A percentile compares a stretch with the other conserved stretches of the same genome.
Conservation (phyloP, 2,329 filamentous ascomycete species). For the Xylaria sp. region DNA sequence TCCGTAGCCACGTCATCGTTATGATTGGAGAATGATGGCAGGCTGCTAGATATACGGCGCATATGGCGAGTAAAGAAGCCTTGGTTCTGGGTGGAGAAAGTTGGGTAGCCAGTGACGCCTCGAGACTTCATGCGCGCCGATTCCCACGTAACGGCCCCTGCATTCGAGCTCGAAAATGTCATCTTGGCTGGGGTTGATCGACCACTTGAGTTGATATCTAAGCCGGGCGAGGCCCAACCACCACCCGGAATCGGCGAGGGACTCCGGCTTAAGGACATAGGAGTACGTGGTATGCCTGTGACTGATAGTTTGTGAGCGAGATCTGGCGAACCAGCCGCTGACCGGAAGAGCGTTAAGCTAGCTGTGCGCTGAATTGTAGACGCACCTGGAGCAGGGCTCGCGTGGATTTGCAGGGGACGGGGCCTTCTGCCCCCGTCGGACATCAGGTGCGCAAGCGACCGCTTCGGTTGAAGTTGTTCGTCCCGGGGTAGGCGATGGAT, state of each 20-base stretch:
- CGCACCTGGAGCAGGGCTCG: conserved; percentile 69
- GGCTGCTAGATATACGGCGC: conserved; percentile 79
- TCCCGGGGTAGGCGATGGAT: conserved; percentile 54
- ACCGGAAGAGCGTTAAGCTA: conserved; percentile 26
- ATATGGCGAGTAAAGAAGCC: conserved; percentile 90
- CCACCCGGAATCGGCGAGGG: conserved; percentile 86
- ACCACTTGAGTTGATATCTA: conserved; percentile 76
- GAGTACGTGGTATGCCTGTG: conserved; percentile 64
- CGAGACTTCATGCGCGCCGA: conserved; percentile 81
- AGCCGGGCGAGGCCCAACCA: conserved; percentile 87
- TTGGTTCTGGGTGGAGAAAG: conserved; percentile 82
- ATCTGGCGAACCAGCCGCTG: conserved; percentile 27
- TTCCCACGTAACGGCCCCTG: conserved; percentile 79
- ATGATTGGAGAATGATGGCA: conserved; percentile 75
- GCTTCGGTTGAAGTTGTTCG: conserved; percentile 53
- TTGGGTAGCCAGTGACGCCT: conserved; percentile 78
- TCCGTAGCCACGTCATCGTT: conserved; percentile 68
- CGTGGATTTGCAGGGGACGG: conserved; percentile 52
- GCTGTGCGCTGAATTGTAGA: conserved; percentile 40
- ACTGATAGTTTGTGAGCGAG: conserved; percentile 27
- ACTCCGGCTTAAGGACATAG: conserved; percentile 88
- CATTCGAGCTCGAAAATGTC: conserved; percentile 61
- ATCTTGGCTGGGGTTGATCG: conserved; percentile 71
- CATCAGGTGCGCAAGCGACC: conserved; percentile 50
- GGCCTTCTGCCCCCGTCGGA: conserved; percentile 55